Evolutionary conservation across 495 filamentous ascomycete genomes (phyloP).

Genomic region (Trichoderma asperelloides): DNA sequence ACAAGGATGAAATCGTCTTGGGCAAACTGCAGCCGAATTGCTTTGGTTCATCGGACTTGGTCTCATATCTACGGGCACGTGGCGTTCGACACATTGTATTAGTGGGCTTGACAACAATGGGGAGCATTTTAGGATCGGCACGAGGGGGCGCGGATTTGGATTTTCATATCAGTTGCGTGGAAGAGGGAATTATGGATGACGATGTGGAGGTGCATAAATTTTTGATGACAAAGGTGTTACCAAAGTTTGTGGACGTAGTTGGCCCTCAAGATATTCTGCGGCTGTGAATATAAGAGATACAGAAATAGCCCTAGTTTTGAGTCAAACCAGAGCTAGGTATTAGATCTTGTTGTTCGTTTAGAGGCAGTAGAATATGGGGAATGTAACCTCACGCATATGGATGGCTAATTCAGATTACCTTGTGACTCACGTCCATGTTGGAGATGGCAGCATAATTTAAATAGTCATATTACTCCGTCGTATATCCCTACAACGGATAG

Average conservation of each 20-base stretch:
- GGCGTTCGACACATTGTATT: slow-evolving; percentile 1
- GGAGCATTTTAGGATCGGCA: slow-evolving; percentile 6
- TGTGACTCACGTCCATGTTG: too few species aligned
- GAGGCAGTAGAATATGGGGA: too few species aligned
- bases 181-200: background rate
- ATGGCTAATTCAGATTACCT: too few species aligned
- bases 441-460: too few species aligned
- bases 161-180: background rate
- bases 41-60: slow-evolving; percentile 6
- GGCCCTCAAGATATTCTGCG: background rate
- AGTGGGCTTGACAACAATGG: slow-evolving; percentile 5
- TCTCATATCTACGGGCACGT: background rate
- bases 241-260: background rate
- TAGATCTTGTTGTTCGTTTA: too few species aligned
- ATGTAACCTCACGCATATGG: too few species aligned
- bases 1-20: background rate
- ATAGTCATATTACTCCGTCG: too few species aligned
- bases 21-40: background rate
- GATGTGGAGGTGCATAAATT: background rate
- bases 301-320: background rate
- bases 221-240: background rate
- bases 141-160: slow-evolving; percentile 1
- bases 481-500: too few species aligned
- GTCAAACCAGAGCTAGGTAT: too few species aligned
- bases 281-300: background rate